Percentiles rank a stretch among this genome's conserved stretches.
Conservation (phyloP, 306 rosid species). For the Dryas alaskensis region DNA sequence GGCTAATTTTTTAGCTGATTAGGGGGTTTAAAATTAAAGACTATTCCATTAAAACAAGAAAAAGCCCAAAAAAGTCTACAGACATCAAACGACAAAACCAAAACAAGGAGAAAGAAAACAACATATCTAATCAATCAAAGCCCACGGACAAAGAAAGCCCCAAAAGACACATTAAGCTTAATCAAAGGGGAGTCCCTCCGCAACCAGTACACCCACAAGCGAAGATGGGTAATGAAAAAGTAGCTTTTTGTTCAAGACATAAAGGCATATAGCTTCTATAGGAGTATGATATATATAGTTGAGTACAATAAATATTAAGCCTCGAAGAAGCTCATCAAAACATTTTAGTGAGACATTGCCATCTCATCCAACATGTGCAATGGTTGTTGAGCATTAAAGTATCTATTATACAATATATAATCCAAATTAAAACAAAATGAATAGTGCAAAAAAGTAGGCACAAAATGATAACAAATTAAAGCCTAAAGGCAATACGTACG, state of each 20-base stretch:
- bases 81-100: too few species aligned
- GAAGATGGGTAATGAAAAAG: background rate
- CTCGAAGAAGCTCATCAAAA: background rate
- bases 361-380: conserved; percentile 3
- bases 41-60: too few species aligned
- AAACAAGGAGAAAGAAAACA: too few species aligned
- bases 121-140: too few species aligned
- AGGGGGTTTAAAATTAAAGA: too few species aligned
- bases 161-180: too few species aligned
- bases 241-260: background rate
- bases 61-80: too few species aligned
- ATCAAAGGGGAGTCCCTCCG: too few species aligned
- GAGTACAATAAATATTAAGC: background rate
- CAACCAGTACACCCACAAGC: too few species aligned
- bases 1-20: too few species aligned
- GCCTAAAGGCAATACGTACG: background rate
- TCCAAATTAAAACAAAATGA: background rate
- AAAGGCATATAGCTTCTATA: background rate
- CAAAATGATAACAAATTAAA: background rate
- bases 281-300: background rate
- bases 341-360: background rate
- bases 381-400: conserved; percentile 3
- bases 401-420: too few species aligned
- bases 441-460: background rate
- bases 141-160: too few species aligned